Evolutionary conservation across 768 basidiomycete genomes (phyloP).

Genomic region (Trametes punicea): DNA sequence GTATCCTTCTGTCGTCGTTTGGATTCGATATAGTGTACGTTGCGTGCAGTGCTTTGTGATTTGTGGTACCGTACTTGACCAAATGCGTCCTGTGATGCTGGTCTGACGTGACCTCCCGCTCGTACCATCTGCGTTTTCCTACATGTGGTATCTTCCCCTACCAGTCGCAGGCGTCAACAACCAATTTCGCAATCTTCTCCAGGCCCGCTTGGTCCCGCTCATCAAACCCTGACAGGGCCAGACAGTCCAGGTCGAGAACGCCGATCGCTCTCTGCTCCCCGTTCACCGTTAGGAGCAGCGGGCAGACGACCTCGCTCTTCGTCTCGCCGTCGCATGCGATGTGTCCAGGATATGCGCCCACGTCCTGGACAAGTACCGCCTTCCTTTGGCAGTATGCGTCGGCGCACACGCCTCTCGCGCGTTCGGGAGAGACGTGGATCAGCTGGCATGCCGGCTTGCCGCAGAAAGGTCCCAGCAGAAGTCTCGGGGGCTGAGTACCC

Average conservation of each 20-base stretch:
- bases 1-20: background rate
- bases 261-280: slow-evolving; percentile 32
- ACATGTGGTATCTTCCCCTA: slow-evolving; percentile 23
- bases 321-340: slow-evolving; percentile 93
- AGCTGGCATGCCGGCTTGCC: slow-evolving; percentile 91
- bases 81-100: background rate
- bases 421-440: slow-evolving; percentile 56
- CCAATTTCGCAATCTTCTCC: slow-evolving; percentile 63
- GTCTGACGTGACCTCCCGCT: background rate
- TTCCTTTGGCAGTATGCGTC: slow-evolving; percentile 58
- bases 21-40: background rate
- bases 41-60: background rate
- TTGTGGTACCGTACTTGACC: background rate
- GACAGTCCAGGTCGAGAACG: slow-evolving; percentile 83
- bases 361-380: slow-evolving; percentile 71
- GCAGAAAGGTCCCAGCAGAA: slow-evolving; percentile 82
- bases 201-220: slow-evolving; percentile 76
- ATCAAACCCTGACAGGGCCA: slow-evolving; percentile 66
- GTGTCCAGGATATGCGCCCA: slow-evolving; percentile 83
- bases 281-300: slow-evolving; percentile 41
- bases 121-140: background rate
- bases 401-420: slow-evolving; percentile 79
- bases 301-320: slow-evolving; percentile 86
- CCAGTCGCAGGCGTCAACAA: slow-evolving; percentile 68
- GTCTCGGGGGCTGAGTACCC: slow-evolving; percentile 24